phyloP scores from a whole-genome alignment of 768 basidiomycete genomes.

The Tephrocybe sp. region DNA sequence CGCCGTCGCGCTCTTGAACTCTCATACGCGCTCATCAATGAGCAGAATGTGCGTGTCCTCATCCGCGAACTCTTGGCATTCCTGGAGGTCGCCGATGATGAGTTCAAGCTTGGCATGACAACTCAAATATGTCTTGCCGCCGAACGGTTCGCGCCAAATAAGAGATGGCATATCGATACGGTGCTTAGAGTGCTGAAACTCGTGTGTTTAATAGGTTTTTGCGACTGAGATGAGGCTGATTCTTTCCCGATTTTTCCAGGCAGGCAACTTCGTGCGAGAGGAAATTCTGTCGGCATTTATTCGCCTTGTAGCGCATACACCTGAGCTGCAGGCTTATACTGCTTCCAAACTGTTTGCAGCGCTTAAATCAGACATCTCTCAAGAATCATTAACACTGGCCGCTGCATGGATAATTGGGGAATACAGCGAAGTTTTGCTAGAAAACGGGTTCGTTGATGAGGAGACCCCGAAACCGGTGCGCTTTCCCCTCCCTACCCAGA shows the following conservation, averaged over 20 bases:
- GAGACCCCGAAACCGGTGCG: slow-evolving; percentile 69
- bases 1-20: slow-evolving; percentile 94
- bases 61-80: slow-evolving; percentile 92
- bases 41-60: slow-evolving; percentile 88
- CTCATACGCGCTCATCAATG: slow-evolving; percentile 95
- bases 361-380: slow-evolving; percentile 88
- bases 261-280: slow-evolving; percentile 96
- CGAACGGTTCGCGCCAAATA: slow-evolving; percentile 95
- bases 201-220: slow-evolving; percentile 42
- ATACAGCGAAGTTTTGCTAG: slow-evolving; percentile 86
- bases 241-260: slow-evolving; percentile 46
- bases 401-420: slow-evolving; percentile 97
- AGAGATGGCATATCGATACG: slow-evolving; percentile 99
- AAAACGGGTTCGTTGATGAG: slow-evolving; percentile 75
- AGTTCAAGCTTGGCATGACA: slow-evolving; percentile 97
- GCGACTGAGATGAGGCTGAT: not conserved
- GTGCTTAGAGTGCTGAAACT: slow-evolving; percentile 89
- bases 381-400: slow-evolving; percentile 91
- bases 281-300: slow-evolving; percentile 95
- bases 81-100: slow-evolving; percentile 97
- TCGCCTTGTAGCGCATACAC: slow-evolving; percentile 93
- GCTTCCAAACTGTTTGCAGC: slow-evolving; percentile 88
- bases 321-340: slow-evolving; percentile 94
- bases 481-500: not conserved
- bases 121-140: slow-evolving; percentile 96